A percentile compares a stretch with the other conserved stretches of the same genome.
These are phyloP conservation scores for Fragilaria radians DNA, from an alignment of 108 stramenopile species.

Conservation along the genomic window DNA sequence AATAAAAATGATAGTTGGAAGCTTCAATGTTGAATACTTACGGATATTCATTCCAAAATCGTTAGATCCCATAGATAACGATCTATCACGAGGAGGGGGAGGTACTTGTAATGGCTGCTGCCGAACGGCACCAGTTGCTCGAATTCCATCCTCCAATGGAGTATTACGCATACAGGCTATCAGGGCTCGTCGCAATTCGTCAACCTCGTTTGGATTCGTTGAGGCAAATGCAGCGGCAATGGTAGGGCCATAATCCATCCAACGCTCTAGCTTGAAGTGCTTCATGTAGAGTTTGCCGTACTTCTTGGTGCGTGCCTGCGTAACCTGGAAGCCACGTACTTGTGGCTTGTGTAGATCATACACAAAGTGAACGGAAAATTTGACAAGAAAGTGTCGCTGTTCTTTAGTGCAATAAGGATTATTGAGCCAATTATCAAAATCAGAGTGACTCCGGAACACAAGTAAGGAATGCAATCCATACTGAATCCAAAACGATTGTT, in stretches of 20 bases:
- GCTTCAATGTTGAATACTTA: background rate
- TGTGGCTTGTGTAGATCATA: constrained; percentile 80
- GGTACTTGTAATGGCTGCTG: constrained; percentile 6
- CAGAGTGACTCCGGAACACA: constrained; percentile 62
- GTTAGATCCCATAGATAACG: background rate
- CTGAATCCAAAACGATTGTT: constrained; percentile 85
- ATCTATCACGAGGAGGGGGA: background rate
- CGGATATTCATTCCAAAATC: background rate
- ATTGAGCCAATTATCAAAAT: constrained; percentile 85
- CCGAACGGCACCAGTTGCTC: constrained; percentile 50
- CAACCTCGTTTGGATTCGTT: constrained; percentile 67
- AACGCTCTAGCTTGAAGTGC: constrained; percentile 88
- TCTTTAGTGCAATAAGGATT: constrained; percentile 77
- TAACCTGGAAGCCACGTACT: constrained; percentile 84
- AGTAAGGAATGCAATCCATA: constrained; percentile 74
- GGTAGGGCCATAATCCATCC: constrained; percentile 91
- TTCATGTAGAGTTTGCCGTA: constrained; percentile 77
- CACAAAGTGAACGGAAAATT: constrained; percentile 83
- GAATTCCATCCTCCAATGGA: constrained; percentile 41
- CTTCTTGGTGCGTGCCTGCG: constrained; percentile 69
- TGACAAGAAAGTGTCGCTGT: constrained; percentile 77
- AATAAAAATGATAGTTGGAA: background rate
- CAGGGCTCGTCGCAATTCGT: constrained; percentile 59
- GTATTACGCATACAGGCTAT: constrained; percentile 84
- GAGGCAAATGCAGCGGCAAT: constrained; percentile 90